phyloP scores from a whole-genome alignment of 305 asterid genomes.

The Rubia peregrina region DNA sequence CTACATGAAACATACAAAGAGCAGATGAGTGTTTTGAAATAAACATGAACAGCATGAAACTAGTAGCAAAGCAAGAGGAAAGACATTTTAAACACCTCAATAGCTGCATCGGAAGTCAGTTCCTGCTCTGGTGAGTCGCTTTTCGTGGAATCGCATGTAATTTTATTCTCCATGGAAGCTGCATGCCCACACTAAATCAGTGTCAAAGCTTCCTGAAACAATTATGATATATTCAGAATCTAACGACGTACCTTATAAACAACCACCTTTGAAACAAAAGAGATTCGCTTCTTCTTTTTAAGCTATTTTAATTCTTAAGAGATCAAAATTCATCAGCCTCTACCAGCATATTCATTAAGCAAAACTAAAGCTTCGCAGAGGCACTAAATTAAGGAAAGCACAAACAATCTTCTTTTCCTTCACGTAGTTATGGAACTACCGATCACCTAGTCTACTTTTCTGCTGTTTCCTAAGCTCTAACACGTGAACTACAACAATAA shows the following conservation, averaged over 20 bases:
- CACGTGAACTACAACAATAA: neutral
- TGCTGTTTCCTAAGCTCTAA: neutral
- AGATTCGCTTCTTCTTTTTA: constrained; percentile 1
- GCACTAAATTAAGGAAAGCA: neutral
- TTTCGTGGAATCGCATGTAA: constrained; percentile 49
- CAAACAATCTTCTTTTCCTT: neutral
- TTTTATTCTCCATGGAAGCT: constrained; percentile 81
- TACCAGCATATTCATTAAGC: neutral
- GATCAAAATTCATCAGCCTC: neutral
- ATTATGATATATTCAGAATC: constrained; percentile 52
- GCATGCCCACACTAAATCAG: constrained; percentile 90
- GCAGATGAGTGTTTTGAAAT: neutral
- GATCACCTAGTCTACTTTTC: neutral
- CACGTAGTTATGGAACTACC: neutral
- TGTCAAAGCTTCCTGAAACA: constrained; percentile 87
- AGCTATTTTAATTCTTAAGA: neutral
- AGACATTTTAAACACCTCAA: constrained; percentile 43
- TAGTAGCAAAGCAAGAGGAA: constrained; percentile 3
- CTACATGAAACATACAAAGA: constrained; percentile 29
- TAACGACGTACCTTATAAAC: constrained; percentile 24
- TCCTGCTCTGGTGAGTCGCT: constrained; percentile 52
- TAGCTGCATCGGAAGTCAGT: constrained; percentile 79
- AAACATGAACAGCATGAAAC: neutral
- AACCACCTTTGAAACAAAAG: constrained; percentile 13
- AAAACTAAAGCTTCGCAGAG: neutral